Percentiles rank a stretch among this genome's conserved stretches.
Evolutionary conservation across 1,139 yeast genomes (phyloP).

Genomic region (Pichia sp.): DNA sequence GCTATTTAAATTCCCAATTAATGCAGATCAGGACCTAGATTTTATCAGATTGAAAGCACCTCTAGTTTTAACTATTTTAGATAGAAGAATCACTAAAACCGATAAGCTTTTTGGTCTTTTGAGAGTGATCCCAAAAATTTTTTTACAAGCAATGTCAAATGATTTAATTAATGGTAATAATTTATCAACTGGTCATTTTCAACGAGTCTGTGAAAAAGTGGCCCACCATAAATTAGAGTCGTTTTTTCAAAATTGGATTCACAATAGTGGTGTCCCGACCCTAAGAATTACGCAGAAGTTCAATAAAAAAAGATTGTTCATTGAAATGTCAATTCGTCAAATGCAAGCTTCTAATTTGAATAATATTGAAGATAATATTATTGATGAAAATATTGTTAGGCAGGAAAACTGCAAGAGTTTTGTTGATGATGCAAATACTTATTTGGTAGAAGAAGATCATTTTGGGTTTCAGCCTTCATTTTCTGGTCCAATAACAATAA

Average conservation of each 20-base stretch:
- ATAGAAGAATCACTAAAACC: conserved; percentile 90
- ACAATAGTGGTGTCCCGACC: conserved; percentile 81
- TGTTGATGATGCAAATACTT: conserved; percentile 41
- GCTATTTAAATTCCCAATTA: conserved; percentile 60
- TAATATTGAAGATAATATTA: conserved; percentile 15
- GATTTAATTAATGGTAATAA: conserved; percentile 75
- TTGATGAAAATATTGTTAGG: conserved; percentile 4
- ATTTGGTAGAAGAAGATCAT: conserved; percentile 26
- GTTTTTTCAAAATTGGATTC: conserved; percentile 92
- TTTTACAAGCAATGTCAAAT: conserved; percentile 93
- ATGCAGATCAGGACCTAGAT: conserved; percentile 43
- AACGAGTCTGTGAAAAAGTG: conserved; percentile 88
- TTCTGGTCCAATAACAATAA: conserved; percentile 91
- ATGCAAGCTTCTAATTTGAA: conserved; percentile 59
- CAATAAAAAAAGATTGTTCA: conserved; percentile 86
- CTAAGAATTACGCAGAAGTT: conserved; percentile 86
- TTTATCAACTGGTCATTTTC: conserved; percentile 77
- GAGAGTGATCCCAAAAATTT: conserved; percentile 84
- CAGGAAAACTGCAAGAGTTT: conserved; percentile 29
- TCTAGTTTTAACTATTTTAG: conserved; percentile 73
- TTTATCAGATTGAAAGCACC: conserved; percentile 77
- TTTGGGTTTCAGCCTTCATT: conserved; percentile 45
- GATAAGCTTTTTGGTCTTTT: conserved; percentile 90
- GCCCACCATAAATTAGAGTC: conserved; percentile 76
- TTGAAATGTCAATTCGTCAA: conserved; percentile 92